Evolutionary conservation across 176 grass and related monocot genomes (phyloP), one percentile per base, ranked within the genome.

Genomic region (Juncus inflexus): DNA sequence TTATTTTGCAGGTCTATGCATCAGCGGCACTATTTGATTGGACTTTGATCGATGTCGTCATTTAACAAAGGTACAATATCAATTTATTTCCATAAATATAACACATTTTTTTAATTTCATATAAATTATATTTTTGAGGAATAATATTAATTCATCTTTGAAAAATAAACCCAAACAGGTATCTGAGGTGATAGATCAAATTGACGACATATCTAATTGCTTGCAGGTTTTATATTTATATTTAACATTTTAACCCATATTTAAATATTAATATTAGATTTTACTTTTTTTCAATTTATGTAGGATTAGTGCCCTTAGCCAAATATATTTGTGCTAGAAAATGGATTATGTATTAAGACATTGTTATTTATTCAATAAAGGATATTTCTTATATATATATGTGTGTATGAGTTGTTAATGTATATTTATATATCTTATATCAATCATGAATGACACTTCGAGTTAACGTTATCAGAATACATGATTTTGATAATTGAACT

Each of bases 11-110:
- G 84, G 81, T 88, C 35, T 81, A 86, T 65, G 85, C 78, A 60
- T 77, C 81, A 71, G 81, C 85, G 8, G 75, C 74, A 39, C 67
- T 88, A 60, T 87, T 81, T 74, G 53, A 74, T 28, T 86, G 90
- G 85, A 96, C 84, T 11, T 96, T 87, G 67, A 84, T 43, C 83
- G 87, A 81, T 96, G 91, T 74, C 83, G 84, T 71, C 85, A 83
- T 58, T 64, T 96, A 59, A 96, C 82, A 58, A 73, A n/a, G 77
- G 91, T 96, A 79, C 42, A 60, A 64, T 64, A 14, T 58, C 6
- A 3, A 35, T 9, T n/a, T n/a, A n/a, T 40, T 13, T 43, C 49
- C 12, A 37, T 38, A 75, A 65, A 53, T 9, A 61, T 50, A 65
- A 42, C 65, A 6, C 14, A n/a, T 65, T 37, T 50, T 63, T 74